These are phyloP conservation scores for Hemileia vastatrix DNA, from an alignment of 1,284 basidiomycete species.

Conservation along the genomic window DNA sequence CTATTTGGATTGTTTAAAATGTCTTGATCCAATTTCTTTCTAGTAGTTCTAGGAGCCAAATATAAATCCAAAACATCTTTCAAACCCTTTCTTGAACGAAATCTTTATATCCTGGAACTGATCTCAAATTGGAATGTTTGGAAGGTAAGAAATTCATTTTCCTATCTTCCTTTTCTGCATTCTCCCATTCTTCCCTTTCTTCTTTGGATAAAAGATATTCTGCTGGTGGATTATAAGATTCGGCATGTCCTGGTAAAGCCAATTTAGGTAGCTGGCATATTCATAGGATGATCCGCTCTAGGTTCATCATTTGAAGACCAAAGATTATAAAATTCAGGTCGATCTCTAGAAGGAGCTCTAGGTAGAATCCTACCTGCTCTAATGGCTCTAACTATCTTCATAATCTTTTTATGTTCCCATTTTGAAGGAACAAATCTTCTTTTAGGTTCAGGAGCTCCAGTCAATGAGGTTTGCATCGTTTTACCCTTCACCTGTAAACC, in stretches of 20 bases:
- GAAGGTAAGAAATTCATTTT: constrained; percentile 38
- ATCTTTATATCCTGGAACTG: constrained; percentile 37
- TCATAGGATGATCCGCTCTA: constrained; percentile 33
- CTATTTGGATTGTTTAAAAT: constrained; percentile 31
- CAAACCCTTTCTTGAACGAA: constrained; percentile 42
- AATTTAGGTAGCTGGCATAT: constrained; percentile 43
- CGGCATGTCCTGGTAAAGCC: constrained; percentile 37
- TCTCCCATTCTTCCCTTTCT: constrained; percentile 38
- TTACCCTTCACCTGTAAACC: constrained; percentile 42
- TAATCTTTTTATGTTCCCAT: constrained; percentile 45
- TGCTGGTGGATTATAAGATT: constrained; percentile 43
- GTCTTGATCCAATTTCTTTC: constrained; percentile 32
- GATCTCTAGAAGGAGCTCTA: no score
- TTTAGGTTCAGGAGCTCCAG: constrained; percentile 40
- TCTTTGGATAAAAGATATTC: constrained; percentile 43
- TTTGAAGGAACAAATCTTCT: constrained; percentile 42
- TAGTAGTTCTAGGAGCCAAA: constrained; percentile 39
- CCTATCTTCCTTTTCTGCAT: constrained; percentile 40
- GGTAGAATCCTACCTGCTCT: constrained; percentile 40
- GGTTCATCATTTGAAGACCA: constrained; percentile 38
- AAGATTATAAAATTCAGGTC: constrained; percentile 39
- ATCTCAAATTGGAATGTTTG: constrained; percentile 37
- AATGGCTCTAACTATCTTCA: constrained; percentile 45
- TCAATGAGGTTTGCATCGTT: constrained; percentile 37
- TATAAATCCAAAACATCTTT: constrained; percentile 43